These are phyloP conservation scores for Zelopaecilomyces penicillatus DNA, from an alignment of 2,329 filamentous ascomycete species.

Conservation along the genomic window DNA sequence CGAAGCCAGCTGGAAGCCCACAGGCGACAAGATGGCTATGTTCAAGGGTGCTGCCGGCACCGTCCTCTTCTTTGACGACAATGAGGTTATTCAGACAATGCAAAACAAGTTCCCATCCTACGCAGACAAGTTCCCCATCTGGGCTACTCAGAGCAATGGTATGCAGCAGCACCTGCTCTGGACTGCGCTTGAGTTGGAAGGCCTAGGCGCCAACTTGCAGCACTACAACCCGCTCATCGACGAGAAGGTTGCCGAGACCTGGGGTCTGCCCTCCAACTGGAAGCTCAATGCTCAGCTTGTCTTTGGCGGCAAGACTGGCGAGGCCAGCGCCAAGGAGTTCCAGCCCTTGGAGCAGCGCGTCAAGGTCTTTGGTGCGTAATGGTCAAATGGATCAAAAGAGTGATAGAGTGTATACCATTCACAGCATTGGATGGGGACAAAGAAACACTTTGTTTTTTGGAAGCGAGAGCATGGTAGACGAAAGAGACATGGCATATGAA, in stretches of 20 bases:
- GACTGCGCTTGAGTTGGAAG: conserved; percentile 75
- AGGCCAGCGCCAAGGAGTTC: conserved; percentile 55
- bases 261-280: conserved; percentile 66
- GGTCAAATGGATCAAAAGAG: background rate
- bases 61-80: conserved; percentile 83
- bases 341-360: conserved; percentile 57
- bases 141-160: conserved; percentile 67
- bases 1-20: conserved; percentile 51
- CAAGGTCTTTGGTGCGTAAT: conserved; percentile 52
- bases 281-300: conserved; percentile 75
- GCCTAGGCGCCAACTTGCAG: conserved; percentile 81
- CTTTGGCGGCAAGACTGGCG: conserved; percentile 58
- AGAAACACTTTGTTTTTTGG: too few relatives aligned
- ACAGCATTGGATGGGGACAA: too few relatives aligned
- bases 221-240: conserved; percentile 89
- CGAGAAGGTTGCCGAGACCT: conserved; percentile 57
- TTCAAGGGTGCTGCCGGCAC: conserved; percentile 72
- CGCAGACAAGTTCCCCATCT: conserved; percentile 70
- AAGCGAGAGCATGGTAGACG: too few relatives aligned
- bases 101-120: conserved; percentile 64
- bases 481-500: too few relatives aligned
- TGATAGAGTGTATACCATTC: too few relatives aligned
- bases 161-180: conserved; percentile 75
- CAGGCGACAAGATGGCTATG: conserved; percentile 31
- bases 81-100: conserved; percentile 54